phyloP scores from a whole-genome alignment of 2,329 filamentous ascomycete species.

The Sphaerostilbella broomeana region DNA sequence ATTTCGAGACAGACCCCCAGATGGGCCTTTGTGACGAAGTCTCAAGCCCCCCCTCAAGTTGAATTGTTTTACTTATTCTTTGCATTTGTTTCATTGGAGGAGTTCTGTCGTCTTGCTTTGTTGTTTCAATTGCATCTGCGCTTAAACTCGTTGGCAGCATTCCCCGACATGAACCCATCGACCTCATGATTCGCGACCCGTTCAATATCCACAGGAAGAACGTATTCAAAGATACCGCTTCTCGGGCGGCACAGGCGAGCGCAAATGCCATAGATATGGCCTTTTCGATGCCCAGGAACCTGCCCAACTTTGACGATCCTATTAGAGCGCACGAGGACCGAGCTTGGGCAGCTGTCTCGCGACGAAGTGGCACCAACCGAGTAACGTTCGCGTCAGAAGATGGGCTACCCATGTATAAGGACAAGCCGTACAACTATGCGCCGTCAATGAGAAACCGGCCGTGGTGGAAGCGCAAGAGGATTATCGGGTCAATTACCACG shows the following conservation, averaged over 20 bases:
- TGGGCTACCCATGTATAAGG: constrained; percentile 89
- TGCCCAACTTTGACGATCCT: constrained; percentile 61
- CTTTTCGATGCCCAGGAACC: constrained; percentile 61
- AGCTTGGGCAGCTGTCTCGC: constrained; percentile 50
- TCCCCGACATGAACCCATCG: constrained; percentile 24
- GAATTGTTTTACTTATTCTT: background rate
- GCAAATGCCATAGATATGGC: constrained; percentile 51
- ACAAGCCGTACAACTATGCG: constrained; percentile 81
- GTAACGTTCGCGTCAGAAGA: constrained; percentile 52
- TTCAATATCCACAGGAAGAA: constrained; percentile 38
- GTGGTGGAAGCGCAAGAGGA: constrained; percentile 58
- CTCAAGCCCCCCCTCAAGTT: background rate
- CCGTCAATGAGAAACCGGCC: constrained; percentile 52
- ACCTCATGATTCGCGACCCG: constrained; percentile 37
- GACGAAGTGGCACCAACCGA: constrained; percentile 32
- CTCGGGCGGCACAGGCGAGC: constrained; percentile 42
- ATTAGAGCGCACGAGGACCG: constrained; percentile 60
- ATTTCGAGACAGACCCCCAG: constrained; percentile 7
- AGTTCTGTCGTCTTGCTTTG: background rate
- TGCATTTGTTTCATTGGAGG: background rate
- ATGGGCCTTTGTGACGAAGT: constrained; percentile 7
- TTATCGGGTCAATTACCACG: constrained; percentile 45
- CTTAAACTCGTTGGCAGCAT: constrained; percentile 2
- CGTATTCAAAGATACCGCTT: constrained; percentile 43
- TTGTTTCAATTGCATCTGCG: background rate